Conservation (phyloP, 2,329 filamentous ascomycete genomes). For the Aureobasidium sp. region DNA sequence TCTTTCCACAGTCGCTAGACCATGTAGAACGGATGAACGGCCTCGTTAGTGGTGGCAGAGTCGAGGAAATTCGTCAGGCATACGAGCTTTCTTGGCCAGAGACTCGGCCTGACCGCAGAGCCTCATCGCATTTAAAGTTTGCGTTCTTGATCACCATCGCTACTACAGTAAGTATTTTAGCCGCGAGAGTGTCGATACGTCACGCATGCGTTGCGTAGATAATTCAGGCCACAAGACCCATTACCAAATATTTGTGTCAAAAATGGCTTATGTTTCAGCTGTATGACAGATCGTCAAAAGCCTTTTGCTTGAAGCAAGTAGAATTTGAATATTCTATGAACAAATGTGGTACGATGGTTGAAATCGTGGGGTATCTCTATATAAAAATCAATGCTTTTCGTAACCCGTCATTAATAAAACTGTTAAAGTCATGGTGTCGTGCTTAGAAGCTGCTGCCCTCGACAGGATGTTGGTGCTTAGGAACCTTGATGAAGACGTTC, state of each 20-base stretch:
- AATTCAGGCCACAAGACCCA: not conserved
- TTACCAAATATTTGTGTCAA: too few species aligned
- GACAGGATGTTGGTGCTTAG: not conserved
- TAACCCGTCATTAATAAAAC: constrained; percentile 5
- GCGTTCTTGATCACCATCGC: too few species aligned
- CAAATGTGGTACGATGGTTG: constrained; percentile 3
- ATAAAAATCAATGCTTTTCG: constrained; percentile 11
- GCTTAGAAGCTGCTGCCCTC: not conserved
- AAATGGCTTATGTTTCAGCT: too few species aligned
- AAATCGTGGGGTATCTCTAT: constrained; percentile 12
- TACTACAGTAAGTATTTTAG: not conserved
- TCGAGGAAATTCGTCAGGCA: not conserved
- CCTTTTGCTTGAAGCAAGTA: not conserved
- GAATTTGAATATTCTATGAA: not conserved
- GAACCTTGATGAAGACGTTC: constrained; percentile 17
- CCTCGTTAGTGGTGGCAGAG: not conserved
- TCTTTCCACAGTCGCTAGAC: not conserved
- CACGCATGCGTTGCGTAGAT: not conserved
- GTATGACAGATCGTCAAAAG: not conserved
- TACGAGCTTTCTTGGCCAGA: not conserved
- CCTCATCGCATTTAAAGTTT: not conserved
- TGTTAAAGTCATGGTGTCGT: constrained; percentile 10
- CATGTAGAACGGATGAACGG: not conserved
- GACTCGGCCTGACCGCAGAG: not conserved
- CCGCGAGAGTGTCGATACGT: too few species aligned